A percentile compares a stretch with the other conserved stretches of the same genome.
Conservation (phyloP, 768 basidiomycete species). For the Suillus fuscotomentosus region DNA sequence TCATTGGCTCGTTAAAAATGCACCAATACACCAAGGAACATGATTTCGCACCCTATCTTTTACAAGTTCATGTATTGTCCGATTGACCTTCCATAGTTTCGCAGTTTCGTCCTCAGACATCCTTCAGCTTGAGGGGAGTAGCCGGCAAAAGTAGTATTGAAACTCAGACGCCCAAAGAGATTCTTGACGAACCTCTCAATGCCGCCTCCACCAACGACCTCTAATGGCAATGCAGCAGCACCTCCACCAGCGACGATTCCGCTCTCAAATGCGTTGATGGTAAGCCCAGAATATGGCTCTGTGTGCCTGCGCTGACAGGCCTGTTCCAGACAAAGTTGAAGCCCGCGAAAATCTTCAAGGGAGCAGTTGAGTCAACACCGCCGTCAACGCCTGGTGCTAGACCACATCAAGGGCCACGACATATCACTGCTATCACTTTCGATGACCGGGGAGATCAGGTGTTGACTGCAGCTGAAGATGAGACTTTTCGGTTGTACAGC, state of each 20-base stretch:
- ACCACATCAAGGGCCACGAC: constrained; percentile 48
- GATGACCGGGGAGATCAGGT: constrained; percentile 88
- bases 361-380: constrained; percentile 62
- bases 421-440: constrained; percentile 87
- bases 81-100: constrained; percentile 92
- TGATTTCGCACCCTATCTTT: constrained; percentile 78
- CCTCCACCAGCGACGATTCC: constrained; percentile 35
- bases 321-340: constrained; percentile 65
- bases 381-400: constrained; percentile 43
- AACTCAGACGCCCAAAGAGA: constrained; percentile 49
- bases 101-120: constrained; percentile 85
- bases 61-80: constrained; percentile 95
- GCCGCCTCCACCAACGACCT: constrained; percentile 40
- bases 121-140: constrained; percentile 24
- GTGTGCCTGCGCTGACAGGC: background rate
- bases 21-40: background rate
- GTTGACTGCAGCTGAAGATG: constrained; percentile 89
- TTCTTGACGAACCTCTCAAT: constrained; percentile 19
- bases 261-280: constrained; percentile 53
- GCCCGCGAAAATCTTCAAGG: constrained; percentile 87
- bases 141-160: constrained; percentile 37
- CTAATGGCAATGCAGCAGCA: constrained; percentile 32
- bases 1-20: constrained; percentile 9
- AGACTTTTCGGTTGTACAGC: constrained; percentile 86
- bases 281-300: constrained; percentile 21